Conservation (phyloP, 129 eudicot genomes). For the Cynara cardunculus region DNA sequence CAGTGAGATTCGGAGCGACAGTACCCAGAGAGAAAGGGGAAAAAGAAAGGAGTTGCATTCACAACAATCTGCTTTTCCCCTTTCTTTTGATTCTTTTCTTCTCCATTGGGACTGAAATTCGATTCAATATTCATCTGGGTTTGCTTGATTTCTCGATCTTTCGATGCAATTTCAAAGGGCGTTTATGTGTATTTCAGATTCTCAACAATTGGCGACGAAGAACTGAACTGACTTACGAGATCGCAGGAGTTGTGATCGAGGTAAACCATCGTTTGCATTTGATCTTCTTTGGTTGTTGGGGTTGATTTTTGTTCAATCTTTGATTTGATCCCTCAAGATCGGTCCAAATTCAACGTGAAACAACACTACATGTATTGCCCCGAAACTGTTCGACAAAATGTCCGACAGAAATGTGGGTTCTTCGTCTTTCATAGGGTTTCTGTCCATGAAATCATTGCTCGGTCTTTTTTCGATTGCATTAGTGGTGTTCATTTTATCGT, state of each 20-base stretch:
- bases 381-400: constrained; percentile 33
- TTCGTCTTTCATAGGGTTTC: constrained; percentile 30
- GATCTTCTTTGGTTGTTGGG: background rate
- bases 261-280: background rate
- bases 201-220: background rate
- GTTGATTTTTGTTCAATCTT: background rate
- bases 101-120: background rate
- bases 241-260: background rate
- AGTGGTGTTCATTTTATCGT: constrained; percentile 50
- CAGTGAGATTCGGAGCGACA: constrained; percentile 19
- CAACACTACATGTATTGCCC: constrained; percentile 1
- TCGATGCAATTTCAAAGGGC: constrained; percentile 3
- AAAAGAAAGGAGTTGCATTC: background rate
- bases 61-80: constrained; percentile 9
- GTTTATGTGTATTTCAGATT: constrained; percentile 8
- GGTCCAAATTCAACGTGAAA: background rate
- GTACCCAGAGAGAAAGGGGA: background rate
- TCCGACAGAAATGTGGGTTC: constrained; percentile 35
- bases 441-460: constrained; percentile 49
- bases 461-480: constrained; percentile 48
- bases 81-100: constrained; percentile 17
- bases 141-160: constrained; percentile 17
- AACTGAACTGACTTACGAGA: constrained; percentile 1
- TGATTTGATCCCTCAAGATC: background rate
- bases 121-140: constrained; percentile 22